phyloP scores from a whole-genome alignment of 164 flowering plant species.

The Taxillus chinensis region DNA sequence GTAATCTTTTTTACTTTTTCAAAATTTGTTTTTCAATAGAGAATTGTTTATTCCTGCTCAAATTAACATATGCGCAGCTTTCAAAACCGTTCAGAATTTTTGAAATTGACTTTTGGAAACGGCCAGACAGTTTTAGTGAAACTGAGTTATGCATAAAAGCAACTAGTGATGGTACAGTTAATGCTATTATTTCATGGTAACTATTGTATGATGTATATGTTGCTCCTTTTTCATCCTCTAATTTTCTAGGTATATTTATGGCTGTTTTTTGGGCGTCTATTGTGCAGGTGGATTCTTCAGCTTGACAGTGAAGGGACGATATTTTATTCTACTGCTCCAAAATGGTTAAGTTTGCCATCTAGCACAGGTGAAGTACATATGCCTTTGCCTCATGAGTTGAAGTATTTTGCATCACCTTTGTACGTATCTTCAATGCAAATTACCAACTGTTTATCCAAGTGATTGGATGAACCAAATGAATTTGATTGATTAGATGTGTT shows the following conservation, averaged over 20 bases:
- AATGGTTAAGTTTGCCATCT: conserved; percentile 40
- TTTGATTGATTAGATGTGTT: too few species aligned
- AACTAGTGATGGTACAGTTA: conserved; percentile 49
- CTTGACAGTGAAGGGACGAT: conserved; percentile 77
- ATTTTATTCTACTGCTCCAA: conserved; percentile 85
- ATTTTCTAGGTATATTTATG: neutral
- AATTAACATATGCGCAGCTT: conserved; percentile 48
- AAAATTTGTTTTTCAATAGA: conserved; percentile 3
- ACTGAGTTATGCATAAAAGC: conserved; percentile 45
- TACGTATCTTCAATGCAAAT: neutral
- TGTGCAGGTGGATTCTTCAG: conserved; percentile 87
- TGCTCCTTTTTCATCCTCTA: neutral
- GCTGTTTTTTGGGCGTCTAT: conserved; percentile 3
- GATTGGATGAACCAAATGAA: too few species aligned
- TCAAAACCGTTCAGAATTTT: conserved; percentile 95
- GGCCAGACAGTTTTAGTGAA: conserved; percentile 80
- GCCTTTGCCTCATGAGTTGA: conserved; percentile 24
- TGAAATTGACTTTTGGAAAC: conserved; percentile 91
- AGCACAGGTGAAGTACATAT: conserved; percentile 11
- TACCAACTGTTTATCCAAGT: too few species aligned
- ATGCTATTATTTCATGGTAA: conserved; percentile 89
- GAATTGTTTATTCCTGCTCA: conserved; percentile 22
- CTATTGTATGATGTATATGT: neutral
- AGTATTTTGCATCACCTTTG: neutral
- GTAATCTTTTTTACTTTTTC: conserved; percentile 27